phyloP scores from a whole-genome alignment of 2,329 filamentous ascomycete genomes.

The Passalora sequoiae region DNA sequence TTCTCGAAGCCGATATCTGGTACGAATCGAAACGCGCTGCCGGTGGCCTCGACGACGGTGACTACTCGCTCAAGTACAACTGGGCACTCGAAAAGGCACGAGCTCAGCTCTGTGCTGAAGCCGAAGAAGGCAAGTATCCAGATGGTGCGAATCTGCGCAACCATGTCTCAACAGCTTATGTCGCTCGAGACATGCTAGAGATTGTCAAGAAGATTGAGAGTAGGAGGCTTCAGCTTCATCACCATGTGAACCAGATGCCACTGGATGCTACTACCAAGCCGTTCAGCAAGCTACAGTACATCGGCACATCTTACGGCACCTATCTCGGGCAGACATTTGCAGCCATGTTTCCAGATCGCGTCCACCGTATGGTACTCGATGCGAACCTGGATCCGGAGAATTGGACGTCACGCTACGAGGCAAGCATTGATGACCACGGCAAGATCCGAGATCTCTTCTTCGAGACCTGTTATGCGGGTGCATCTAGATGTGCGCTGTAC shows the following conservation, averaged over 20 bases:
- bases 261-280: not conserved
- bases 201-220: slow-evolving; percentile 7
- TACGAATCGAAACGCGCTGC: slow-evolving; percentile 28
- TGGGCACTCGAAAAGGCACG: slow-evolving; percentile 35
- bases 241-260: not conserved
- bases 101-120: slow-evolving; percentile 25
- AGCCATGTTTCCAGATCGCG: slow-evolving; percentile 8
- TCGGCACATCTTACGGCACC: slow-evolving; percentile 32
- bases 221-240: not conserved
- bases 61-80: slow-evolving; percentile 30
- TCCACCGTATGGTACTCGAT: slow-evolving; percentile 6
- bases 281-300: slow-evolving; percentile 16
- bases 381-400: slow-evolving; percentile 34
- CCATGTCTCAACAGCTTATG: slow-evolving; percentile 34
- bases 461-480: slow-evolving; percentile 12
- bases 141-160: slow-evolving; percentile 20
- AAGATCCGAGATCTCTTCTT: slow-evolving; percentile 13
- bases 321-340: slow-evolving; percentile 9
- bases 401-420: slow-evolving; percentile 18
- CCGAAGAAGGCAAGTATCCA: slow-evolving; percentile 31
- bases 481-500: slow-evolving; percentile 14
- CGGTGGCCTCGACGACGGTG: slow-evolving; percentile 14
- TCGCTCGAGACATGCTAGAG: slow-evolving; percentile 9
- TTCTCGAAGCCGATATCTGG: slow-evolving; percentile 28
- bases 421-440: slow-evolving; percentile 17